phyloP scores from a whole-genome alignment of 345 rosid genomes.

The Ailanthus altissimus region DNA sequence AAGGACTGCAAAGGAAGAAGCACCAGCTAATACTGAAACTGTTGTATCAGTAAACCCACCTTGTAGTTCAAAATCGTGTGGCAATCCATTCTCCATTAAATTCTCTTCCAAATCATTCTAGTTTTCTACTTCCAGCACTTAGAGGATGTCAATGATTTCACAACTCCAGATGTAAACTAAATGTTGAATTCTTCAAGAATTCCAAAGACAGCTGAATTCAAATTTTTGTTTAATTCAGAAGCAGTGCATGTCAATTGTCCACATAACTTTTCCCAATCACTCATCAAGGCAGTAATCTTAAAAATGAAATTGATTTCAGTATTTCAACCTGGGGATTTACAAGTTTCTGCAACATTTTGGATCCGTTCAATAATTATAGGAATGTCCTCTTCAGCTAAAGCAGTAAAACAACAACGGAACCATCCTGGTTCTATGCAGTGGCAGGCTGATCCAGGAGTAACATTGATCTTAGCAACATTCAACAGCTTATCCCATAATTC shows the following conservation, averaged over 20 bases:
- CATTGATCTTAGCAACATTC: conserved; percentile 73
- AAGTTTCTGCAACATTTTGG: conserved; percentile 45
- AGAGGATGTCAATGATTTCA: conserved; percentile 21
- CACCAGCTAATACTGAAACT: conserved; percentile 51
- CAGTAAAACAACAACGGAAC: conserved; percentile 88
- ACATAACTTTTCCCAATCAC: conserved; percentile 4
- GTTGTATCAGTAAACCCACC: conserved; percentile 24
- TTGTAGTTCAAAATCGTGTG: conserved; percentile 15
- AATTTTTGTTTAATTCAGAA: conserved; percentile 12
- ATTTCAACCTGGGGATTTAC: conserved; percentile 40
- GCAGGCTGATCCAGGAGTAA: conserved; percentile 89
- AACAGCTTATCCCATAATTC: conserved; percentile 75
- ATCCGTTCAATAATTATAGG: conserved; percentile 64
- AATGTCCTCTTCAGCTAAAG: conserved; percentile 62
- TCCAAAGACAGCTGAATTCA: conserved; percentile 9
- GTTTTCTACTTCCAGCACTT: conserved; percentile 15
- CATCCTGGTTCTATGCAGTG: conserved; percentile 96
- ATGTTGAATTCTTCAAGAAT: conserved; percentile 24
- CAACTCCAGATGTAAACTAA: conserved; percentile 17
- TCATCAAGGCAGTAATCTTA: not conserved
- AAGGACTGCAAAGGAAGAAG: conserved; percentile 55
- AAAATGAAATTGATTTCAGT: conserved; percentile 7
- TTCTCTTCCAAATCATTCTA: conserved; percentile 12
- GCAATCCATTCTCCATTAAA: conserved; percentile 9
- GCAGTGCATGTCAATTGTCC: conserved; percentile 9